A percentile compares a stretch with the other conserved stretches of the same genome.
Evolutionary conservation across 768 basidiomycete species (phyloP).

Genomic region (Leccinum uliginosum): DNA sequence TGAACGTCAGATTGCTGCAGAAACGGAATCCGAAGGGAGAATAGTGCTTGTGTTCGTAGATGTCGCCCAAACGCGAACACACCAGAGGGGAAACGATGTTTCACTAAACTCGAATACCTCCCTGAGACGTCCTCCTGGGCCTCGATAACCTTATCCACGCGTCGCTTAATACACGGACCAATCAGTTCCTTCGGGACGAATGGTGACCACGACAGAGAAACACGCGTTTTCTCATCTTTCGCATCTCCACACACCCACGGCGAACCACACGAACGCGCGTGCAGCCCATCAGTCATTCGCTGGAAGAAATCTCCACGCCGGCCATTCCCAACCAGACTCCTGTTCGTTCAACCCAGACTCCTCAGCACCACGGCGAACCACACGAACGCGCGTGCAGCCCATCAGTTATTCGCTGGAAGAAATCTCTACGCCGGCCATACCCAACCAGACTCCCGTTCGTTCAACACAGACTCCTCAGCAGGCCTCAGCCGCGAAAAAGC

Average conservation of each 20-base stretch:
- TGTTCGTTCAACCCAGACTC: conserved; percentile 13
- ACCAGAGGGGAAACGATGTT: conserved; percentile 13
- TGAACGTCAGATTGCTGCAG: conserved; percentile 9
- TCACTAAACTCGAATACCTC: conserved; percentile 23
- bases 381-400: conserved; percentile 11
- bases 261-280: conserved; percentile 12
- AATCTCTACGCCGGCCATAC: conserved; percentile 13
- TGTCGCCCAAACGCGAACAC: background rate
- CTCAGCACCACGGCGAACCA: background rate
- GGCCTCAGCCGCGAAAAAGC: conserved; percentile 12
- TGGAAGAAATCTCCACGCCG: background rate
- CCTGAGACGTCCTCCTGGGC: conserved; percentile 19
- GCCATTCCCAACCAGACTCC: conserved; percentile 23
- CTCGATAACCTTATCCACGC: conserved; percentile 18
- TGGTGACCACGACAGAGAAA: conserved; percentile 5
- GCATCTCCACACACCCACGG: background rate
- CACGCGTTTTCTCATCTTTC: background rate
- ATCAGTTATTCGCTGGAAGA: background rate
- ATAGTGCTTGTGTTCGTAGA: background rate
- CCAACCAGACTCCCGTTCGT: conserved; percentile 17
- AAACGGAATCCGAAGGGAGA: background rate
- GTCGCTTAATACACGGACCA: conserved; percentile 3
- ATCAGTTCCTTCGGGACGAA: background rate
- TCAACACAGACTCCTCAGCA: conserved; percentile 17
- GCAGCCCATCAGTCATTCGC: background rate